Evolutionary conservation across 2,329 filamentous ascomycete species (phyloP), one percentile per base, ranked within the genome.

Genomic region (Hypoxylon sp.): DNA sequence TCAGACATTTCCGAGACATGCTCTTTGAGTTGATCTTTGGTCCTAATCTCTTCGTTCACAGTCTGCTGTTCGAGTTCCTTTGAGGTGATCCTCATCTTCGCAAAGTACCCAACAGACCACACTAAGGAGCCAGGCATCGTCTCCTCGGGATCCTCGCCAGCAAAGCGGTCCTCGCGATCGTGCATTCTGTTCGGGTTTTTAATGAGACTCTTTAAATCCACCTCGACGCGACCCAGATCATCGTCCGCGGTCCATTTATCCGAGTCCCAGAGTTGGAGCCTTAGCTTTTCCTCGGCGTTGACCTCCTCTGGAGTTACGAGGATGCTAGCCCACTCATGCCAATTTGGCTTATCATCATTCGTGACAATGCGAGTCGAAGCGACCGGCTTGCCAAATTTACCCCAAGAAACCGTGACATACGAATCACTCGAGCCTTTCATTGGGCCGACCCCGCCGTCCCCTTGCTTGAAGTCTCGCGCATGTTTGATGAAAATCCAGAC

Each of bases 221-320:
- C 77, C 73, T 93, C 91, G 12, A 93, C 90, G 14, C 90, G 85
- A 14, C 91, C 91, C 1, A 93, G 81, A 71, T 93, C 90, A 70
- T 93, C 91, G 72, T 93, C 91, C 1, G 90, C 90, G 1, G 87
- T 90, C 53, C 87, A 84, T 44, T 88, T 87, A 74, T 93, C 91
- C 1, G 89, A 91, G 70, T 93, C 91, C 91, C 91, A 93, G 0
- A 93, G 80, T 72, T 93, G 90, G 1, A 93, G 73, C 2, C 90
- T 85, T 8, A 93, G 75, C 32, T 85, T 87, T 76, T 92, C 90
- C 20, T 89, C 85, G 0, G 91, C 90, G 65, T 93, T 91, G 9
- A 93, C 76, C 73, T 93, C 90, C 67, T 92, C 87, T 0, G 88
- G 83, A 0, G 89, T 89, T 1, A 93, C 89, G 1, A 92, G 79